Evolutionary conservation across 140 eudicot species (phyloP), one percentile per base, ranked within the genome.

Genomic region (Erigeron philadelphicus): DNA sequence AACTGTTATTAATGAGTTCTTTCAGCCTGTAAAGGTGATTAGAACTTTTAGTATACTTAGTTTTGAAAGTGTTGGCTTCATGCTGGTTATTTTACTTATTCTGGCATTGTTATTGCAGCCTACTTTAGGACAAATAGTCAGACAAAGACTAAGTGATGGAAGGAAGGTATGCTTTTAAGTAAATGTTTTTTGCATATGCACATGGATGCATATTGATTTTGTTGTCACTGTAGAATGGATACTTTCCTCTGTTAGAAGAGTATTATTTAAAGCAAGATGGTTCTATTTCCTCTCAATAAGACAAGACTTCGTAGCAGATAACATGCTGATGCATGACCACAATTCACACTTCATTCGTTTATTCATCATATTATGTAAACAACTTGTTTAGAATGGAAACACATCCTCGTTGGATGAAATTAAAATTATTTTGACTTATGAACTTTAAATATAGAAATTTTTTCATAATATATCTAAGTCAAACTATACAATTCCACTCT

Each of bases 41-140:
- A 54, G 54, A 43, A 61, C 68, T 25, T 48, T 40, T 61, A 45
- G 44, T 21, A 57, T 2, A 10, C 9, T 18, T 55, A 16, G 31
- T 57, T 23, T 4, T 45, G 41, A 54, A 58, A 58, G 3, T 19
- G 7, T 12, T 46, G 66, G 41, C 61, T 55, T 61, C 58, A 61
- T 55, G 8, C 6, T 63, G 19, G 10, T 44, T 38, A 9, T 21
- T 19, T 64, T 23, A 9, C 17, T 49, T 35, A 48, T 49, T 19
- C 8, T 0, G 72, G n/a, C 42, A 38, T 46, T 66, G 35, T 38
- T 71, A 63, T 3, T 82, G 81, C 90, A 92, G 96, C 96, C 95
- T 81, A 88, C 95, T 58, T 79, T 92, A 58, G 89, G 85, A 44
- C 97, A 87, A 83, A 77, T 90, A 64, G 97, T 90, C 75, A 81